A percentile compares a stretch with the other conserved stretches of the same genome.
These are phyloP conservation scores for Plantago lanceolata DNA, from an alignment of 305 asterid species.

Conservation along the genomic window DNA sequence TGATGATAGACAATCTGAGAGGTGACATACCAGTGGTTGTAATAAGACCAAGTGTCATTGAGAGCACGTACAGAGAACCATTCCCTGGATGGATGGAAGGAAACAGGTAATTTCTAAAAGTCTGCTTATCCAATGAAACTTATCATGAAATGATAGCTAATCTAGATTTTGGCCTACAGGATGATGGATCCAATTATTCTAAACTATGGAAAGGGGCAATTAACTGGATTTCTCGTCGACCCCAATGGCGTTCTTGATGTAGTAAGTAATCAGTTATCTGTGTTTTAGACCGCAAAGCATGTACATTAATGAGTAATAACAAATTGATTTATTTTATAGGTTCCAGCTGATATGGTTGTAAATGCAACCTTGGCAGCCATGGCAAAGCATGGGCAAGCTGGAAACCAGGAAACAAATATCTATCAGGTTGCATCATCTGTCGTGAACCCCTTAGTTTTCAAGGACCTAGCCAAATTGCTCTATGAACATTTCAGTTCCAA, in stretches of 20 bases:
- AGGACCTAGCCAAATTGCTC: constrained; percentile 62
- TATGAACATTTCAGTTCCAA: constrained; percentile 61
- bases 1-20: constrained; percentile 74
- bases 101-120: constrained; percentile 49
- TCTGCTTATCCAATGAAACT: background rate
- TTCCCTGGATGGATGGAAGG: constrained; percentile 99
- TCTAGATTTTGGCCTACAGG: constrained; percentile 33
- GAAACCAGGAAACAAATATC: constrained; percentile 57
- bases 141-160: background rate
- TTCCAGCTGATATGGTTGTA: constrained; percentile 97
- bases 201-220: constrained; percentile 87
- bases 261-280: constrained; percentile 41
- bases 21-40: constrained; percentile 82
- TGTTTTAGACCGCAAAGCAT: background rate
- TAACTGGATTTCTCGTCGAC: constrained; percentile 83
- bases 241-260: constrained; percentile 93
- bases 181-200: constrained; percentile 99
- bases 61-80: constrained; percentile 95
- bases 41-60: constrained; percentile 92
- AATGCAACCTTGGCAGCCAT: constrained; percentile 95
- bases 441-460: constrained; percentile 68
- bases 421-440: constrained; percentile 94
- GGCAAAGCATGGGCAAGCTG: constrained; percentile 79
- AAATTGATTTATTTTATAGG: constrained; percentile 38
- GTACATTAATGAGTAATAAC: background rate